These are phyloP conservation scores for Sugiyamaella americana DNA, from an alignment of 805 yeast species.

Conservation along the genomic window DNA sequence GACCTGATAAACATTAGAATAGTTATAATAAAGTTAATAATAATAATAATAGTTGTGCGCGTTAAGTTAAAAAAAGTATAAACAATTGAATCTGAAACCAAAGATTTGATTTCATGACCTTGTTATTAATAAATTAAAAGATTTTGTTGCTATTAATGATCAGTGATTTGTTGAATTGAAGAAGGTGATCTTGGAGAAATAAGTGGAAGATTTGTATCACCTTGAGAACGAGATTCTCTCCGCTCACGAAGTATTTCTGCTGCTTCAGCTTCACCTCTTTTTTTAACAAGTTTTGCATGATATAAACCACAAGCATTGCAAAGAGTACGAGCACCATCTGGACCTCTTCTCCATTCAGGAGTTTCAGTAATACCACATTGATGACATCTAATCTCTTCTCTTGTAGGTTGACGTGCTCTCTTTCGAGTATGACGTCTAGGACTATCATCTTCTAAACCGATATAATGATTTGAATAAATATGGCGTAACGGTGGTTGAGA, in stretches of 20 bases:
- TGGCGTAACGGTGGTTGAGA: slow-evolving; percentile 8
- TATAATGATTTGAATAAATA: background rate
- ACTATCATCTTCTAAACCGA: background rate
- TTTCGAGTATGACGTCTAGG: slow-evolving; percentile 14
- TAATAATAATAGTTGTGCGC: too few relatives aligned
- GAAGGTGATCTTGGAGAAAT: too few relatives aligned
- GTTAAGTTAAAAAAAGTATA: too few relatives aligned
- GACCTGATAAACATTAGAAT: too few relatives aligned
- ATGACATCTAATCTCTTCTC: slow-evolving; percentile 31
- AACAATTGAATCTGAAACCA: too few relatives aligned
- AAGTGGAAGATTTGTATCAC: too few relatives aligned
- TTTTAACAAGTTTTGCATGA: slow-evolving; percentile 60
- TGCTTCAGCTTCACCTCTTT: slow-evolving; percentile 49
- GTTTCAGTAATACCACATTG: slow-evolving; percentile 54
- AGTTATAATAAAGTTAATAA: too few relatives aligned
- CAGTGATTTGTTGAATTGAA: too few relatives aligned
- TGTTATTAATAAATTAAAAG: too few relatives aligned
- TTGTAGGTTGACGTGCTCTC: slow-evolving; percentile 14
- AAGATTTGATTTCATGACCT: too few relatives aligned
- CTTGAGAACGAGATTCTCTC: slow-evolving; percentile 7
- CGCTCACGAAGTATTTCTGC: slow-evolving; percentile 34
- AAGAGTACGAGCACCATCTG: slow-evolving; percentile 65
- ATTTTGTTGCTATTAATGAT: too few relatives aligned
- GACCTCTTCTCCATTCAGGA: slow-evolving; percentile 84
- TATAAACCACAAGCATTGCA: slow-evolving; percentile 82